These are phyloP conservation scores for Gossypium raimondii DNA, from an alignment of 345 rosid species.

Conservation along the genomic window DNA sequence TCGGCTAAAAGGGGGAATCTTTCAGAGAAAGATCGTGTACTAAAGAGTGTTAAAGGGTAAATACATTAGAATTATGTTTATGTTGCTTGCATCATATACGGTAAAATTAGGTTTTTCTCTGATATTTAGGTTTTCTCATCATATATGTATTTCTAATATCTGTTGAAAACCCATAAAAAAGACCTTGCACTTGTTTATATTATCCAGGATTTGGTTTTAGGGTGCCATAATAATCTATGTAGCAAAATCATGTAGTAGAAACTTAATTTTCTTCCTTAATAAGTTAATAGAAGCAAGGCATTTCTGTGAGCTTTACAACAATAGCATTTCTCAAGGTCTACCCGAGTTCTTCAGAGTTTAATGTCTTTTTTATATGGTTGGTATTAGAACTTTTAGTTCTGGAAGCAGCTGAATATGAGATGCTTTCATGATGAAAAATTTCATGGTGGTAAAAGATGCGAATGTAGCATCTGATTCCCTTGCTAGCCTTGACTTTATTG, in stretches of 20 bases:
- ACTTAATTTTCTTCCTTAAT: not conserved
- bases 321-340: not conserved
- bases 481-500: not conserved
- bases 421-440: not conserved
- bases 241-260: not conserved
- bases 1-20: conserved; percentile 71
- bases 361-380: not conserved
- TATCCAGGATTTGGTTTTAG: not conserved
- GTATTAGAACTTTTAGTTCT: not conserved
- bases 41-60: conserved; percentile 93
- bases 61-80: not conserved
- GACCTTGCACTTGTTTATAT: not conserved
- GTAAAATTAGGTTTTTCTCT: not conserved
- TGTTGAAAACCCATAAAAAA: not conserved
- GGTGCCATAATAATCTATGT: not conserved
- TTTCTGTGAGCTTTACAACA: not conserved
- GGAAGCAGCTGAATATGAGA: not conserved
- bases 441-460: not conserved
- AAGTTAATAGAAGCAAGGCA: not conserved
- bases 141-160: not conserved
- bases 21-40: conserved; percentile 75
- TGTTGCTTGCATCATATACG: not conserved
- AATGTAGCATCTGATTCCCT: not conserved
- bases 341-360: not conserved
- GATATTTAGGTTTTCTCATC: not conserved